Evolutionary conservation across 1,139 yeast species (phyloP).

Genomic region (Sugiyamaella castrensis): DNA sequence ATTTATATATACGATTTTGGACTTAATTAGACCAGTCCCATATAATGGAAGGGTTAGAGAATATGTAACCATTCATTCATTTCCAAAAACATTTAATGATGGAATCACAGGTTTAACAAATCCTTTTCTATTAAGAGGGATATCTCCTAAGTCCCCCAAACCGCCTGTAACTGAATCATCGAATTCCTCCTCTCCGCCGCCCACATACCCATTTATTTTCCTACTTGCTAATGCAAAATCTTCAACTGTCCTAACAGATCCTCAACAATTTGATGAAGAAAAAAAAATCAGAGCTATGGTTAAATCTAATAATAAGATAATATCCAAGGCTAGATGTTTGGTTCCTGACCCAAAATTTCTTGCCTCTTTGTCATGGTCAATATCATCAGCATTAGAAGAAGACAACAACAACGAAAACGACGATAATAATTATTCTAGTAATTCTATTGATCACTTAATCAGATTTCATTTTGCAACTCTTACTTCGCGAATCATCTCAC

Average conservation of each 20-base stretch:
- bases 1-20: constrained; percentile 27
- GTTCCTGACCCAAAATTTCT: constrained; percentile 25
- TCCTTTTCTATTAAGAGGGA: constrained; percentile 26
- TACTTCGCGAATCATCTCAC: constrained; percentile 28
- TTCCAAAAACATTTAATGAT: constrained; percentile 8
- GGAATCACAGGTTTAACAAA: constrained; percentile 32
- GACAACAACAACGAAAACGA: neutral
- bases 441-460: constrained; percentile 16
- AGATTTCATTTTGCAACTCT: constrained; percentile 29
- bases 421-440: neutral
- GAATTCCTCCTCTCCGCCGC: neutral
- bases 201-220: constrained; percentile 3
- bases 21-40: constrained; percentile 29
- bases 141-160: constrained; percentile 4
- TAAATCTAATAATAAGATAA: constrained; percentile 15
- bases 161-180: neutral
- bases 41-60: constrained; percentile 27
- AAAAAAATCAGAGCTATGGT: constrained; percentile 8
- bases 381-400: neutral
- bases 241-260: neutral
- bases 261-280: constrained; percentile 13
- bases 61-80: constrained; percentile 31
- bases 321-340: constrained; percentile 19
- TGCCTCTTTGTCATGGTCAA: constrained; percentile 11
- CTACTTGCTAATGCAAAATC: neutral